Evolutionary conservation across 768 basidiomycete species (phyloP).

Genomic region (Suillus discolor): DNA sequence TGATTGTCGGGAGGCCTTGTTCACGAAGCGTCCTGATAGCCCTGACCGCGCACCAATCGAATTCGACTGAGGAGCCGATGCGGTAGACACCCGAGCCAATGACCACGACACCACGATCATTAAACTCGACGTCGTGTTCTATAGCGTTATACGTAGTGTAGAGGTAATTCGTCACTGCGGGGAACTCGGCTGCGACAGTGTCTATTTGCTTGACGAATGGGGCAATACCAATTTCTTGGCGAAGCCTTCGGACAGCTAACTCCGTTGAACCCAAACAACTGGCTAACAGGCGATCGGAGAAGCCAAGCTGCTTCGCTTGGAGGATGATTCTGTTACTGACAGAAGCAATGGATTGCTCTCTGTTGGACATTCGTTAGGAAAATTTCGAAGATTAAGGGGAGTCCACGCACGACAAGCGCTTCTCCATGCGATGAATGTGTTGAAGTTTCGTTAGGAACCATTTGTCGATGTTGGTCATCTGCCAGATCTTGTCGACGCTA

Average conservation of each 20-base stretch:
- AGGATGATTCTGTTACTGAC: slow-evolving; percentile 66
- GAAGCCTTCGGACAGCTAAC: slow-evolving; percentile 87
- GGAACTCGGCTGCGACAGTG: slow-evolving; percentile 98
- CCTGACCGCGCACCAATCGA: slow-evolving; percentile 99
- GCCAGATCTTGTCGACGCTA: slow-evolving; percentile 93
- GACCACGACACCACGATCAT: slow-evolving; percentile 95
- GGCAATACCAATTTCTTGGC: slow-evolving; percentile 79
- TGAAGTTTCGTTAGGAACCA: slow-evolving; percentile 95
- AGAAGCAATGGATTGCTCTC: slow-evolving; percentile 63
- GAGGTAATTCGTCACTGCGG: slow-evolving; percentile 97
- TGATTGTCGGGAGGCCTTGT: slow-evolving; percentile 92
- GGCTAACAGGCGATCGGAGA: slow-evolving; percentile 93
- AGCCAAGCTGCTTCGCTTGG: slow-evolving; percentile 91
- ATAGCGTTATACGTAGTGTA: slow-evolving; percentile 98
- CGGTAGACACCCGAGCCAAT: slow-evolving; percentile 98
- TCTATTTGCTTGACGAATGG: slow-evolving; percentile 99
- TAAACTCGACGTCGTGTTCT: slow-evolving; percentile 88
- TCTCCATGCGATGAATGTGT: slow-evolving; percentile 82
- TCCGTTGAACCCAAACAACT: slow-evolving; percentile 85
- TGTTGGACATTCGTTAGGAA: slow-evolving; percentile 29
- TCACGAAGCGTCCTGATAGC: slow-evolving; percentile 95
- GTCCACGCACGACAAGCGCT: slow-evolving; percentile 64
- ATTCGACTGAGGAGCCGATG: slow-evolving; percentile 98
- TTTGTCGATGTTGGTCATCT: slow-evolving; percentile 97
- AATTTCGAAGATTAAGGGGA: background rate